These are phyloP conservation scores for Aspergillus sp. DNA, from an alignment of 2,329 filamentous ascomycete genomes.

Conservation along the genomic window DNA sequence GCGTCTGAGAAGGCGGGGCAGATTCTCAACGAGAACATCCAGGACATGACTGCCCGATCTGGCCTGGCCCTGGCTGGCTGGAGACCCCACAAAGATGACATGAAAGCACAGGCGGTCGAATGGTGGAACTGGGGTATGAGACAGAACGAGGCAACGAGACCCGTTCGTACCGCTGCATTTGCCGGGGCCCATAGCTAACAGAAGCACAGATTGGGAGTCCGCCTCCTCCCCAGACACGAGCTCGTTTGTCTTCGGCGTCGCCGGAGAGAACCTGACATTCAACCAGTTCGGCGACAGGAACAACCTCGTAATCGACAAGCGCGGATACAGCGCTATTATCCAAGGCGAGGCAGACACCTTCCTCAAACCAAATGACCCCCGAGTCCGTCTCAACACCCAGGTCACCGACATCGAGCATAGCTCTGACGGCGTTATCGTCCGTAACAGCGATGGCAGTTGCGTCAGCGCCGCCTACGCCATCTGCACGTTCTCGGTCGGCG, in stretches of 20 bases:
- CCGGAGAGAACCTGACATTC: constrained; percentile 61
- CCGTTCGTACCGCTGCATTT: background rate
- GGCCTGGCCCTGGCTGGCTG: constrained; percentile 62
- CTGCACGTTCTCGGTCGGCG: constrained; percentile 67
- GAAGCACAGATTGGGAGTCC: constrained; percentile 56
- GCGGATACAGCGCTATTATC: constrained; percentile 62
- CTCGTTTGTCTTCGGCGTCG: constrained; percentile 56
- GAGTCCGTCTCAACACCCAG: constrained; percentile 59
- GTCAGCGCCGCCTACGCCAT: constrained; percentile 63
- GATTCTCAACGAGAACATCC: constrained; percentile 59
- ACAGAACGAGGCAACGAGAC: background rate
- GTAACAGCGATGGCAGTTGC: constrained; percentile 56
- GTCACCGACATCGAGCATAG: constrained; percentile 58
- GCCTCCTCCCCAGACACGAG: constrained; percentile 58
- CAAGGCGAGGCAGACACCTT: constrained; percentile 59
- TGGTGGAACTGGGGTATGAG: constrained; percentile 54
- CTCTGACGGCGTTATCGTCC: constrained; percentile 53
- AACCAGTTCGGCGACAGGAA: constrained; percentile 63
- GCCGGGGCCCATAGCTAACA: constrained; percentile 3
- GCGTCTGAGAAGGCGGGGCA: constrained; percentile 56
- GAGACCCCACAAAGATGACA: constrained; percentile 56
- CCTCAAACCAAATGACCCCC: constrained; percentile 48
- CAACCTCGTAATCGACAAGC: constrained; percentile 61
- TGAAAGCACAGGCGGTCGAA: constrained; percentile 60
- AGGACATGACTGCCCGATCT: constrained; percentile 61